These are phyloP conservation scores for Eucalyptus regnans DNA, from an alignment of 345 rosid species.

Conservation along the genomic window DNA sequence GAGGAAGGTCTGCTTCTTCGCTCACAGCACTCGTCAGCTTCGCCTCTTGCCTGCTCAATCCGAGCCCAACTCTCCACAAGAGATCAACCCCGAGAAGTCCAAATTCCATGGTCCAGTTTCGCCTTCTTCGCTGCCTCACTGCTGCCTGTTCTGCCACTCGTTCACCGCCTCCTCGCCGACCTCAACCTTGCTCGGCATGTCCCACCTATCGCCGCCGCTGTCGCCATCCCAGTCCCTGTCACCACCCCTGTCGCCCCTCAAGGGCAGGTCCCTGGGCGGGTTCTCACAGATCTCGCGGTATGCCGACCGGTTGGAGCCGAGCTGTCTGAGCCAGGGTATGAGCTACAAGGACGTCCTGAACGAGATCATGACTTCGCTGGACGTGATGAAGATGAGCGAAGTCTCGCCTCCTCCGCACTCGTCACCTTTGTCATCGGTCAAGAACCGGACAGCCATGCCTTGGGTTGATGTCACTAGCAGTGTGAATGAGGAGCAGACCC, in stretches of 20 bases:
- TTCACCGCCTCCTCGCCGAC: conserved; percentile 49
- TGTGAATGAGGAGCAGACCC: conserved; percentile 23
- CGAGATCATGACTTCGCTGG: conserved; percentile 51
- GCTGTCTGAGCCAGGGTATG: conserved; percentile 12
- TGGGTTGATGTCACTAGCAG: conserved; percentile 28
- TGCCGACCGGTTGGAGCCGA: conserved; percentile 5
- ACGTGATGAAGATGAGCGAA: conserved; percentile 34
- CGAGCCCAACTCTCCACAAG: not conserved
- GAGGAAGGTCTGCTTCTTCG: conserved; percentile 68
- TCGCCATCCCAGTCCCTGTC: conserved; percentile 50
- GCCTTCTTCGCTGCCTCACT: conserved; percentile 6
- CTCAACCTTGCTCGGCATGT: conserved; percentile 54
- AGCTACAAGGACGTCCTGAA: conserved; percentile 40
- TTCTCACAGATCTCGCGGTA: conserved; percentile 21
- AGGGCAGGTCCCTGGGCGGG: not conserved
- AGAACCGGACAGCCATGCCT: conserved; percentile 14
- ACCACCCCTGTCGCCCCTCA: not conserved
- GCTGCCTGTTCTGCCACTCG: conserved; percentile 49
- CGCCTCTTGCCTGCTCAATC: conserved; percentile 33
- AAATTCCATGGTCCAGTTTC: not conserved
- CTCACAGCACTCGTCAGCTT: conserved; percentile 58
- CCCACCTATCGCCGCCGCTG: conserved; percentile 41
- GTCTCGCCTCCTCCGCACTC: not conserved
- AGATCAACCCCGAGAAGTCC: not conserved
- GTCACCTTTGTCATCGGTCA: not conserved